These are phyloP conservation scores for Saccharomycopsis capsularis DNA, from an alignment of 805 yeast species.

Conservation along the genomic window DNA sequence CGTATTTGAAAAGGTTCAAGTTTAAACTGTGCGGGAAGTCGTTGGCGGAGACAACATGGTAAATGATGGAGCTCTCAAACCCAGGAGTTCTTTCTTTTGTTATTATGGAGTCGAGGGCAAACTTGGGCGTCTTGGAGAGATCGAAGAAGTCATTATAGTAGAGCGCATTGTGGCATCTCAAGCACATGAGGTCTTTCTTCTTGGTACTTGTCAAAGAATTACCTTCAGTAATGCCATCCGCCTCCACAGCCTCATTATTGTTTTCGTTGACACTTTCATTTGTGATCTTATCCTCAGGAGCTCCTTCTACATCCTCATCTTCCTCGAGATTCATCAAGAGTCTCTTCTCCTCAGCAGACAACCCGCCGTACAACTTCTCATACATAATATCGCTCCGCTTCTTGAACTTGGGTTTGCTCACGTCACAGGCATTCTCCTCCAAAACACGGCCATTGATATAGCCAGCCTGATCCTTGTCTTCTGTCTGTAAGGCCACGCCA, in stretches of 20 bases:
- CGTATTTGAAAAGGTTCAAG: slow-evolving; percentile 28
- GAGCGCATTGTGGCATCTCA: slow-evolving; percentile 7
- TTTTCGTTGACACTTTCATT: not conserved
- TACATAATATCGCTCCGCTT: slow-evolving; percentile 6
- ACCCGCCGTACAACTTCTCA: slow-evolving; percentile 3
- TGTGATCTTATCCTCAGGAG: slow-evolving; percentile 19
- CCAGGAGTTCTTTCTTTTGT: not conserved
- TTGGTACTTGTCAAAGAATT: not conserved
- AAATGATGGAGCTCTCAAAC: slow-evolving; percentile 32
- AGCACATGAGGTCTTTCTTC: slow-evolving; percentile 1
- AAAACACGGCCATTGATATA: slow-evolving; percentile 24
- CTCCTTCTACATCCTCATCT: slow-evolving; percentile 4
- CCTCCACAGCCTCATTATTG: not conserved
- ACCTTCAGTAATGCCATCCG: not conserved
- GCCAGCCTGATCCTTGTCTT: slow-evolving; percentile 35
- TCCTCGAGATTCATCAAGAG: slow-evolving; percentile 2
- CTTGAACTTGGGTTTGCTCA: not conserved
- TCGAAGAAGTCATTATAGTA: slow-evolving; percentile 33
- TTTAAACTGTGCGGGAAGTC: slow-evolving; percentile 57
- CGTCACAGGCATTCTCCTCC: not conserved
- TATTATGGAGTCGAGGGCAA: not conserved
- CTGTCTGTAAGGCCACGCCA: slow-evolving; percentile 46
- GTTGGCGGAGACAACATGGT: slow-evolving; percentile 48
- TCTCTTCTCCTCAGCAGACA: slow-evolving; percentile 10
- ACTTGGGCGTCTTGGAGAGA: slow-evolving; percentile 25